Evolutionary conservation across 2,329 filamentous ascomycete species (phyloP).

Genomic region (Cytospora leucostoma): DNA sequence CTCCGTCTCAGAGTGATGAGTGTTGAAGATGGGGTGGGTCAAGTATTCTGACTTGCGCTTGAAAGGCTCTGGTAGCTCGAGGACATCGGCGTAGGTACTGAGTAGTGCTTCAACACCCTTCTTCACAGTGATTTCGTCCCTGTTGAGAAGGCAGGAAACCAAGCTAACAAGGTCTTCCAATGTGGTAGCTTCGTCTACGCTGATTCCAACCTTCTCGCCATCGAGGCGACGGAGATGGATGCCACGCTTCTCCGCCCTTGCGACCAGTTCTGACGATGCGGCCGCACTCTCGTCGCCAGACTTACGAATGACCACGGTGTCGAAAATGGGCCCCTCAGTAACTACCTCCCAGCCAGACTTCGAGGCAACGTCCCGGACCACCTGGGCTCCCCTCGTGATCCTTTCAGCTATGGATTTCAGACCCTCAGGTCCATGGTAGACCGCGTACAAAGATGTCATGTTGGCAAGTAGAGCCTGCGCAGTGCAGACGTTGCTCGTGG

Average conservation of each 20-base stretch:
- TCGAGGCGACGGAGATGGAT: conserved; percentile 67
- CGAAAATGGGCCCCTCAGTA: conserved; percentile 56
- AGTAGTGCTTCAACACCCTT: conserved; percentile 44
- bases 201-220: conserved; percentile 66
- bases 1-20: conserved; percentile 92
- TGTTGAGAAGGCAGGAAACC: conserved; percentile 30
- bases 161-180: conserved; percentile 33
- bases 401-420: conserved; percentile 81
- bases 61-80: conserved; percentile 56
- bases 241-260: conserved; percentile 50
- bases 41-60: conserved; percentile 74
- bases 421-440: conserved; percentile 88
- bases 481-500: conserved; percentile 96
- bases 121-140: conserved; percentile 25
- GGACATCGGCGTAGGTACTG: conserved; percentile 35
- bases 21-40: conserved; percentile 92
- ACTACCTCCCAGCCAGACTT: conserved; percentile 24
- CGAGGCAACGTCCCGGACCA: conserved; percentile 45
- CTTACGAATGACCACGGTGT: conserved; percentile 73
- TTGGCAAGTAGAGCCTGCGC: conserved; percentile 92
- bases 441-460: conserved; percentile 91
- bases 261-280: conserved; percentile 36
- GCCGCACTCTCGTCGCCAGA: conserved; percentile 53
- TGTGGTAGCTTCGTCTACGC: conserved; percentile 65
- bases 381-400: conserved; percentile 69